Evolutionary conservation across 23 red algal species (phyloP), one percentile per base, ranked within the genome.

Genomic region (Gracilaria caudata): DNA sequence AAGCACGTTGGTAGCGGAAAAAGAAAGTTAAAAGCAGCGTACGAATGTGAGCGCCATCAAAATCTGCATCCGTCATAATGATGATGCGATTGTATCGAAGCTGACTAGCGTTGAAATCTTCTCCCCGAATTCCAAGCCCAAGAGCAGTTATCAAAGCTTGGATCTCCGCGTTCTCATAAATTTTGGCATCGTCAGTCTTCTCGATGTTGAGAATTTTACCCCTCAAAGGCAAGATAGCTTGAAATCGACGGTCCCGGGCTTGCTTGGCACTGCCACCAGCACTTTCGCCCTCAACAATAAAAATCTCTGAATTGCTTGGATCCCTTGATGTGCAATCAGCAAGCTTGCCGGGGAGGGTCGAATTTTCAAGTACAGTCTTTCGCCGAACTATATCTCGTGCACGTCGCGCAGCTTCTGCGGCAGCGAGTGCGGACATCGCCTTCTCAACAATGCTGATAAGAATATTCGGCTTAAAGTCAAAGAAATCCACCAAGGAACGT

Each of bases 151-250:
- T 95, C 36, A 99, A 76, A 23, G 97, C 92, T 49, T 93, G 93
- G 33, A 99, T 85, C 80, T 99, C 97, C 11, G 88, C 61, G 68
- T 99, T 99, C 63, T 88, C 57, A 44, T 99, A 99, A 61, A 99
- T 86, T 71, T 86, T 88, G 70, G 76, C 85, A 51, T 99, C 97
- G 59, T 95, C 94, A 23, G 92, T 87, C 63, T 94, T 99, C 73
- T 99, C 97, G 55, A 99, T 89, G 76, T 99, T 99, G n/a, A 99
- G 51, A 74, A 99, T 99, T 64, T 99, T 99, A 4, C 97, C 97
- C 24, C 97, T 86, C 40, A 99, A 73, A 12, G 97, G 97, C 16
- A 99, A 68, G 37, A 99, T 95, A 6, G 97, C 97, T 72, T 99
- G 97, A 87, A 92, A 96, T 32, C 40, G 40, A 29, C 97, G 90